Base-by-base conservation (phyloP, 768 basidiomycete species). In the Basidioascus undulatus region DNA sequence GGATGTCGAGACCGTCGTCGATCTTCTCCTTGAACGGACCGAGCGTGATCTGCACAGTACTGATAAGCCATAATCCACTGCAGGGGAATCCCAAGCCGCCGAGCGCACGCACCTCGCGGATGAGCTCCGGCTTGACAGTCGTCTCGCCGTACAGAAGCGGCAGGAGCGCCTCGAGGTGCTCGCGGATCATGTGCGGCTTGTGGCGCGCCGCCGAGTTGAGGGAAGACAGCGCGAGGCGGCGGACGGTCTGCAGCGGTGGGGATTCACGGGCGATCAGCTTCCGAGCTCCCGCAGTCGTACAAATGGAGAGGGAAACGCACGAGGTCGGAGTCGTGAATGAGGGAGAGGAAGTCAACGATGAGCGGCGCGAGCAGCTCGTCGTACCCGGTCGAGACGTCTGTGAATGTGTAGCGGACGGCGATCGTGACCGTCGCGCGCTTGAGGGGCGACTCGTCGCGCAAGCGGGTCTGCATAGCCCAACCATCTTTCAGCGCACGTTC, bases 11-110 rank as follows among this genome's bases (percentile, higher is more conserved):
- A 36, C 92, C 92, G 48, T 96, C 87, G 51, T 98, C 92, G 39
- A 92, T 82, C 55, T 80, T 84, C 60, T 89, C 83, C 21, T 76
- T 80, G 84, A 84, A 92, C 3, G 86, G 84, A 18, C 86, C 84
- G 86, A n/a, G n/a, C n/a, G n/a, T n/a, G n/a, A 92, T 92, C 54
- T 84, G 81, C 11, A 92, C 84, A 1, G 78, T 81, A 24, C 79
- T 72, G 53, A 89, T 74, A 44, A 86, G 71, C 2, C 67, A 3
- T 45, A 18, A 35, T 50, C 46, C 34, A 52, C 31, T n/a, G n/a
- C n/a, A n/a, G n/a, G n/a, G n/a, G n/a, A n/a, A n/a, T n/a, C n/a
- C n/a, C n/a, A n/a, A n/a, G n/a, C n/a, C n/a, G n/a, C n/a, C n/a
- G n/a, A n/a, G n/a, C n/a, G n/a, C 23, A 40, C 47, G 37, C 4